Evolutionary conservation across 2,329 filamentous ascomycete species (phyloP).

Genomic region (Trichoderma afroharzianum): DNA sequence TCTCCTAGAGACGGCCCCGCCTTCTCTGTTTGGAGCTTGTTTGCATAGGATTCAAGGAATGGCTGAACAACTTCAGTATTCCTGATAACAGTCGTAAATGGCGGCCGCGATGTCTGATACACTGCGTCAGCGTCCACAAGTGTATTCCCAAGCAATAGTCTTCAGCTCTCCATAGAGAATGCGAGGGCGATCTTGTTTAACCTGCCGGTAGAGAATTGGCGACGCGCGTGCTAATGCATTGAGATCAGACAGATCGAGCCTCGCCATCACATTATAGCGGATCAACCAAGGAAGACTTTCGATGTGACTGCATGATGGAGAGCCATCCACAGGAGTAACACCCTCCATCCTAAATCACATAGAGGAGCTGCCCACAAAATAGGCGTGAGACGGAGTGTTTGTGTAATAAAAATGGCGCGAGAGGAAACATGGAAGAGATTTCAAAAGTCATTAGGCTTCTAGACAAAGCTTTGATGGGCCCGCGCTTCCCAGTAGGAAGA

Average conservation of each 20-base stretch:
- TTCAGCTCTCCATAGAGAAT: background rate
- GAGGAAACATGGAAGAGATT: background rate
- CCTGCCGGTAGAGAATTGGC: background rate
- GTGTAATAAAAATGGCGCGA: background rate
- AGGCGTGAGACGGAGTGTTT: background rate
- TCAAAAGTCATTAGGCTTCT: background rate
- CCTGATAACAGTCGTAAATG: background rate
- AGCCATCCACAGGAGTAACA: background rate
- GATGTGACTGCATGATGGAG: background rate
- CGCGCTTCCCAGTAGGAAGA: background rate
- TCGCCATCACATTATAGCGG: constrained; percentile 14
- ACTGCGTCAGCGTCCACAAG: background rate
- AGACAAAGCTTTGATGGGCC: background rate
- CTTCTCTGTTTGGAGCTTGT: background rate
- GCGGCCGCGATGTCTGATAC: background rate
- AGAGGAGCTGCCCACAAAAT: too few species aligned
- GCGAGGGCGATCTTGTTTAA: background rate
- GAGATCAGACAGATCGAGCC: constrained; percentile 9
- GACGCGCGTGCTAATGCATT: constrained; percentile 2
- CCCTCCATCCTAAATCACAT: background rate
- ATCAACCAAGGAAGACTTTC: background rate
- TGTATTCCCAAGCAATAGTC: background rate
- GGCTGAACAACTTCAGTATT: background rate
- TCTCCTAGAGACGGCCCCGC: background rate
- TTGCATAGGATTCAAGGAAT: background rate